These are phyloP conservation scores for Sphaerulina vaccinii DNA, from an alignment of 2,329 filamentous ascomycete genomes.

Conservation along the genomic window DNA sequence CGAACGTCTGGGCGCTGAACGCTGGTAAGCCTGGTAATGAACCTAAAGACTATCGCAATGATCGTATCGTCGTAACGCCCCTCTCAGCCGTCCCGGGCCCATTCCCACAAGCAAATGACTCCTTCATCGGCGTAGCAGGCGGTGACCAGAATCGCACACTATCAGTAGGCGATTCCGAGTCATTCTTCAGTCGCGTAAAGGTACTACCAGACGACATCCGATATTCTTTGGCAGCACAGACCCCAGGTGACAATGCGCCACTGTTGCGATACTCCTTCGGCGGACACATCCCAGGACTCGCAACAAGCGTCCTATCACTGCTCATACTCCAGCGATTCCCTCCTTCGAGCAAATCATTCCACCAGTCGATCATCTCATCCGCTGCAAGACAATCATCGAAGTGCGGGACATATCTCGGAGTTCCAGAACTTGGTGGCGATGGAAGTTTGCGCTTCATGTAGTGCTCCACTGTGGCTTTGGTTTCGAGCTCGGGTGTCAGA, in stretches of 20 bases:
- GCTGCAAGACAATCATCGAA: background rate
- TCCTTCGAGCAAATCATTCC: conserved; percentile 4
- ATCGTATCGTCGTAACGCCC: background rate
- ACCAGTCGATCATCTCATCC: conserved; percentile 10
- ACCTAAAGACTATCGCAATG: background rate
- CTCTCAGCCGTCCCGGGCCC: too few relatives aligned
- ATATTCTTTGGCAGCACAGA: background rate
- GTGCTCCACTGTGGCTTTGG: conserved; percentile 5
- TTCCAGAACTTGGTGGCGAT: background rate
- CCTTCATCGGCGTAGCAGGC: conserved; percentile 1
- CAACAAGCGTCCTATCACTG: conserved; percentile 6
- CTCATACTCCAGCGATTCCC: conserved; percentile 2
- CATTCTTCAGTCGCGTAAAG: background rate
- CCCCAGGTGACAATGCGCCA: background rate
- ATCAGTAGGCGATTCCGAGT: conserved; percentile 7
- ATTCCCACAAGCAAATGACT: too few relatives aligned
- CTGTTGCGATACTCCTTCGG: background rate
- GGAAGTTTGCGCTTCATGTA: conserved; percentile 6
- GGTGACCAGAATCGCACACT: conserved; percentile 7
- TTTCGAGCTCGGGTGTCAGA: conserved; percentile 2
- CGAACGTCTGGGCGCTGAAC: too few relatives aligned
- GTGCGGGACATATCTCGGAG: background rate
- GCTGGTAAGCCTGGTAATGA: too few relatives aligned
- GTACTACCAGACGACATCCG: background rate
- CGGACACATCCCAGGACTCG: background rate